Conservation (phyloP, 169 alveolate species). For the Besnoitia besnoiti region DNA sequence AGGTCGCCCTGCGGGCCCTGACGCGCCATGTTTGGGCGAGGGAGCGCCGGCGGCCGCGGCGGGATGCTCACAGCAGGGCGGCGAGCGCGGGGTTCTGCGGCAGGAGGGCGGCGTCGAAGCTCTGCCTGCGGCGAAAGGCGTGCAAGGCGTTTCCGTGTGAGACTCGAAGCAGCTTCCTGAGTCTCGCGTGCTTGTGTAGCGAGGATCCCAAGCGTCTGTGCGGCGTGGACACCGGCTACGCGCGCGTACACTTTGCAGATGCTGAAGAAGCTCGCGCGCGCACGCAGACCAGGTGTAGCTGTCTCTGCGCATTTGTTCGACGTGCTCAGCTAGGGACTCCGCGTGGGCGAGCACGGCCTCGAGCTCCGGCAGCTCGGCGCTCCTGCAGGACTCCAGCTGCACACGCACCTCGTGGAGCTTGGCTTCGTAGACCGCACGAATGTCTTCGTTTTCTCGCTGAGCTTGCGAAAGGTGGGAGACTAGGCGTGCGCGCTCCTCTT, state of each 20-base stretch:
- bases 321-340: not conserved
- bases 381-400: not conserved
- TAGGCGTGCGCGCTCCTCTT: not conserved
- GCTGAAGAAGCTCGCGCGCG: not conserved
- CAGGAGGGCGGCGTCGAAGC: not conserved
- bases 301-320: not conserved
- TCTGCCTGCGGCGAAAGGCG: not conserved
- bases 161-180: not conserved
- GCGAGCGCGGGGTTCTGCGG: not conserved
- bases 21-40: not conserved
- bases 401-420: not conserved
- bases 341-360: constrained; percentile 2
- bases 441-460: not conserved
- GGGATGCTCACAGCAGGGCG: not conserved
- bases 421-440: constrained; percentile 10
- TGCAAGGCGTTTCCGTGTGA: not conserved
- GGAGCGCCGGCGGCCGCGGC: not conserved
- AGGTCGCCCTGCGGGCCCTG: not conserved
- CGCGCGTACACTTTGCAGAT: not conserved
- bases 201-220: not conserved
- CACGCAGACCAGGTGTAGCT: not conserved
- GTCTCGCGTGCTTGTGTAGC: not conserved
- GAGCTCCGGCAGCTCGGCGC: not conserved
- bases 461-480: not conserved
- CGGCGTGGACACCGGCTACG: not conserved